phyloP scores from a whole-genome alignment of 2,329 filamentous ascomycete genomes.

The Beauveria asiatica region DNA sequence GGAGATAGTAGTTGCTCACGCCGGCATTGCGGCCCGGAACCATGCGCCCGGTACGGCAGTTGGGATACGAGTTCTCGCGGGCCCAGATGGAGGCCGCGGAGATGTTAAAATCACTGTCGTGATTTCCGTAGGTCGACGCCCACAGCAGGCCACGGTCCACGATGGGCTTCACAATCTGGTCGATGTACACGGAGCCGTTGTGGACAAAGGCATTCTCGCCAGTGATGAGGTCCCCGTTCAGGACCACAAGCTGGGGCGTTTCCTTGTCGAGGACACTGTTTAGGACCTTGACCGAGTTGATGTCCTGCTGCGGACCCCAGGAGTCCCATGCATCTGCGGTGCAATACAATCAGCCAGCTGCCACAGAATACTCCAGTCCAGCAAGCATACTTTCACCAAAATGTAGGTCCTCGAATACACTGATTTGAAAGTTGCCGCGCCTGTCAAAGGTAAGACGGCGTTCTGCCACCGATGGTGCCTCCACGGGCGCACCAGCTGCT shows the following conservation, averaged over 20 bases:
- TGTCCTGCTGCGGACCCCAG: constrained; percentile 31
- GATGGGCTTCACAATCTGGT: constrained; percentile 51
- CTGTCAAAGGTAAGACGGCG: constrained; percentile 23
- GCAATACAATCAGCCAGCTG: not conserved
- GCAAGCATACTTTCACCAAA: constrained; percentile 14
- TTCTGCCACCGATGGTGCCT: constrained; percentile 41
- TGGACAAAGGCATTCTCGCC: constrained; percentile 51
- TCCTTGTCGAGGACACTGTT: constrained; percentile 23
- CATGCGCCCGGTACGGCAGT: constrained; percentile 33
- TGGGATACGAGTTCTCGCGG: constrained; percentile 31
- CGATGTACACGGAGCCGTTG: constrained; percentile 49
- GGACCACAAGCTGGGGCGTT: constrained; percentile 5
- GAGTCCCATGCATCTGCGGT: constrained; percentile 19
- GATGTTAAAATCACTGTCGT: constrained; percentile 54
- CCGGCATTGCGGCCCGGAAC: constrained; percentile 27
- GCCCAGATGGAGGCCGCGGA: constrained; percentile 35
- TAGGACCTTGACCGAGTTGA: constrained; percentile 27
- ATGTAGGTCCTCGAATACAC: constrained; percentile 15
- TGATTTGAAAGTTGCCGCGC: constrained; percentile 14
- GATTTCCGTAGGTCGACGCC: constrained; percentile 65
- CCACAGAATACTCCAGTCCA: not conserved
- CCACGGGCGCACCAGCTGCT: not conserved
- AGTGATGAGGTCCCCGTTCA: constrained; percentile 62
- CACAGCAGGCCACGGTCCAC: constrained; percentile 47
- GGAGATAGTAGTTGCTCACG: constrained; percentile 39